Percentiles rank a stretch among this genome's conserved stretches.
phyloP scores from a whole-genome alignment of 345 rosid species.

The Salix purpurea region DNA sequence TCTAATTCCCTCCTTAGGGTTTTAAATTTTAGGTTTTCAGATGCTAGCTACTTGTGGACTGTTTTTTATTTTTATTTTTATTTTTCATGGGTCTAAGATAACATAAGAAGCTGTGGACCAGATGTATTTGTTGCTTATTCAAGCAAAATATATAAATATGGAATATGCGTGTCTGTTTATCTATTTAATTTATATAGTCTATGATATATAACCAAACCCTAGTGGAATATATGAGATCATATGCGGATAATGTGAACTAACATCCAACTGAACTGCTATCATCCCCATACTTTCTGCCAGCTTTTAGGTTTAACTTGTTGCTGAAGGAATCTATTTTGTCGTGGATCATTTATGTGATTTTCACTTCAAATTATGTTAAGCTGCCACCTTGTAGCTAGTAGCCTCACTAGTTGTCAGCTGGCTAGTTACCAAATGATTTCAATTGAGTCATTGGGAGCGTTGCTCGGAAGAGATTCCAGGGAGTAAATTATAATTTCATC shows the following conservation, averaged over 20 bases:
- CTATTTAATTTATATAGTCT: neutral
- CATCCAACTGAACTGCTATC: conserved; percentile 13
- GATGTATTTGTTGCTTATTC: neutral
- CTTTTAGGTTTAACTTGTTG: conserved; percentile 18
- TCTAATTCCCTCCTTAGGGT: conserved; percentile 11
- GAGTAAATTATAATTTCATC: no score
- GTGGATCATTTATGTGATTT: conserved; percentile 3
- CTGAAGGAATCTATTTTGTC: conserved; percentile 11
- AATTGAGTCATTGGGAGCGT: neutral
- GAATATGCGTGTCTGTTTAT: neutral
- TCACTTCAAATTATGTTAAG: conserved; percentile 6
- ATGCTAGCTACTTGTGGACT: neutral
- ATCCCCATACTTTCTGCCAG: conserved; percentile 20
- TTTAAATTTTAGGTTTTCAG: conserved; percentile 1
- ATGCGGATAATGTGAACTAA: neutral
- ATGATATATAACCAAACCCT: neutral
- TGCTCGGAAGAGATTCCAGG: neutral
- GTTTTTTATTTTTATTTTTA: neutral
- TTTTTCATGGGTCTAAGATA: neutral
- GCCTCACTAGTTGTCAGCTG: neutral
- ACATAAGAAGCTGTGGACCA: conserved; percentile 7
- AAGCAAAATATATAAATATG: neutral
- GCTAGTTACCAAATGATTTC: neutral
- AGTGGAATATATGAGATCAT: neutral
- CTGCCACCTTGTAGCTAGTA: conserved; percentile 9